Conservation (phyloP, 257 asterid species). For the Nicotiana noctiflora region DNA sequence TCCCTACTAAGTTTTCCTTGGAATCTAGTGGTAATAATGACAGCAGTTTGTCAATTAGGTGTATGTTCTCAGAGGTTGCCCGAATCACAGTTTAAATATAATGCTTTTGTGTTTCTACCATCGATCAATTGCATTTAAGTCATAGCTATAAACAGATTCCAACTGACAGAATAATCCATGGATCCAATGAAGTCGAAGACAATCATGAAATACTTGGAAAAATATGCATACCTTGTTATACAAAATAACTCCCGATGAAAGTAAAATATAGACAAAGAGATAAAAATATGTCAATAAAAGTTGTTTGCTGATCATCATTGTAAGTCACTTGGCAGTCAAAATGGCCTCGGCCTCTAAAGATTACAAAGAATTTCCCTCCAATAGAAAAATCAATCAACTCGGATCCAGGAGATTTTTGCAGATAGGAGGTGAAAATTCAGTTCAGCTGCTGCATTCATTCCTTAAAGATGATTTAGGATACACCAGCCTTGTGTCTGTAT, state of each 20-base stretch:
- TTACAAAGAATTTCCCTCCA: not conserved
- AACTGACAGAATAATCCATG: not conserved
- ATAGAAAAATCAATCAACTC: not conserved
- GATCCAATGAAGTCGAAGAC: not conserved
- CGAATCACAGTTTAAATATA: not conserved
- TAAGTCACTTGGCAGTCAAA: not conserved
- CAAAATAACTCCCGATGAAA: constrained; percentile 88
- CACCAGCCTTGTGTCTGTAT: not conserved
- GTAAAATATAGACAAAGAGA: constrained; percentile 64
- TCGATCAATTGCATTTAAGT: not conserved
- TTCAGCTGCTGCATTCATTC: not conserved
- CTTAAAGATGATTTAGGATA: not conserved
- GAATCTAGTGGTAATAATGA: not conserved
- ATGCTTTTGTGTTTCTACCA: not conserved
- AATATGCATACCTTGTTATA: constrained; percentile 70
- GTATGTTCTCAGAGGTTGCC: not conserved
- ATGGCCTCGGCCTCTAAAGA: not conserved
- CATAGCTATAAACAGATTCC: not conserved
- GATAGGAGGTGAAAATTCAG: not conserved
- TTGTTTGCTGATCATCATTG: constrained; percentile 67
- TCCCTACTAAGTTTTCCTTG: not conserved
- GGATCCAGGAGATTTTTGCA: not conserved
- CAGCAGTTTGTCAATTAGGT: not conserved
- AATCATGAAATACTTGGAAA: not conserved
- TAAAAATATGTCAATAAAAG: constrained; percentile 78